phyloP scores from a whole-genome alignment of 2,329 filamentous ascomycete genomes.

The Leptographium galeiforme region DNA sequence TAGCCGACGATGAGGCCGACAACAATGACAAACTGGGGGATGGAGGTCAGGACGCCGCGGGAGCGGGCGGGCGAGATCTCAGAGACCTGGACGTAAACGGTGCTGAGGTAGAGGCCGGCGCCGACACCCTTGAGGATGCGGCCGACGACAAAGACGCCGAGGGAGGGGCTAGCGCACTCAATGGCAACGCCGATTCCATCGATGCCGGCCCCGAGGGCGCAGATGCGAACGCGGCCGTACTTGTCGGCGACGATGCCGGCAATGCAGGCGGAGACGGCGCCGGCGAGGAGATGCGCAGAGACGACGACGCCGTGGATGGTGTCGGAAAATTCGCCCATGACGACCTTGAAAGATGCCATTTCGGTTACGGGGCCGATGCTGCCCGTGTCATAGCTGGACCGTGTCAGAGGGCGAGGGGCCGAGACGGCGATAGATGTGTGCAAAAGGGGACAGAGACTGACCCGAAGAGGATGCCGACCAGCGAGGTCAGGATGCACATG shows the following conservation, averaged over 20 bases:
- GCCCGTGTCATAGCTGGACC: constrained; percentile 24
- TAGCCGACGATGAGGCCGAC: constrained; percentile 40
- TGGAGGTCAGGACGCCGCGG: constrained; percentile 36
- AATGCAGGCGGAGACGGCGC: constrained; percentile 44
- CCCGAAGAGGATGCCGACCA: neutral
- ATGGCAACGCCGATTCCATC: constrained; percentile 39
- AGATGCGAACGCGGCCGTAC: constrained; percentile 38
- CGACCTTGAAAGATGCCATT: constrained; percentile 36
- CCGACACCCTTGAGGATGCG: constrained; percentile 42
- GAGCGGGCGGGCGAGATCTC: constrained; percentile 42
- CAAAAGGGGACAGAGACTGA: neutral
- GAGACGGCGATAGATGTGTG: no score
- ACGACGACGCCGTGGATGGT: constrained; percentile 46
- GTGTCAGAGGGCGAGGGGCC: neutral
- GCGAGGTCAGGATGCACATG: neutral
- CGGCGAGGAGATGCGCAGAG: constrained; percentile 45
- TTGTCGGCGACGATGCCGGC: constrained; percentile 40
- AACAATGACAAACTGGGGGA: constrained; percentile 39
- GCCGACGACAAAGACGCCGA: constrained; percentile 41
- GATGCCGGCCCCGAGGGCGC: constrained; percentile 36
- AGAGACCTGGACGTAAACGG: constrained; percentile 38
- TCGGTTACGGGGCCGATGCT: constrained; percentile 46
- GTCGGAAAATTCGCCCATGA: constrained; percentile 38
- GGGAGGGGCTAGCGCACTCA: constrained; percentile 18
- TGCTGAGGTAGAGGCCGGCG: constrained; percentile 41